phyloP scores from a whole-genome alignment of 805 yeast species.

The Ogataea wickerhamii region DNA sequence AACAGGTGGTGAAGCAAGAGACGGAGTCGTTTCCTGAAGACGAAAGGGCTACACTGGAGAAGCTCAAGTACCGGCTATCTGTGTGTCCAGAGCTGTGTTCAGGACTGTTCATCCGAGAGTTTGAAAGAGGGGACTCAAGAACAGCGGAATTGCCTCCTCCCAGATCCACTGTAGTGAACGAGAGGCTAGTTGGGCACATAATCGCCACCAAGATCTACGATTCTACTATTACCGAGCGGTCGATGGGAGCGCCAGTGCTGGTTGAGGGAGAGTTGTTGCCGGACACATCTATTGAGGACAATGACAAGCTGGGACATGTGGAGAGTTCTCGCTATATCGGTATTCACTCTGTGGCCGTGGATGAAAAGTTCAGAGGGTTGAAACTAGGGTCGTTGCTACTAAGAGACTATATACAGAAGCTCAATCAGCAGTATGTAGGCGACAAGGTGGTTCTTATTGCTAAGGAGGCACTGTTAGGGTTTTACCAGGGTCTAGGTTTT shows the following conservation, averaged over 20 bases:
- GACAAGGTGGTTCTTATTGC: constrained; percentile 72
- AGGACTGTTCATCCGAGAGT: constrained; percentile 79
- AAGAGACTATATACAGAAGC: constrained; percentile 86
- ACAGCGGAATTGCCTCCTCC: constrained; percentile 35
- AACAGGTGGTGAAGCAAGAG: constrained; percentile 61
- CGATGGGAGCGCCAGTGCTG: constrained; percentile 57
- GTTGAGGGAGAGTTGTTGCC: constrained; percentile 19
- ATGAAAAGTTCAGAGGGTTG: constrained; percentile 73
- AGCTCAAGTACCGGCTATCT: constrained; percentile 62
- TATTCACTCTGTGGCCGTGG: constrained; percentile 76
- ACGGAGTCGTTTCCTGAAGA: constrained; percentile 60
- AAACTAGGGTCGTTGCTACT: constrained; percentile 79
- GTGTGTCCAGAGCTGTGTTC: constrained; percentile 88
- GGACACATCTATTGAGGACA: constrained; percentile 18
- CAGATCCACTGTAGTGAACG: constrained; percentile 50
- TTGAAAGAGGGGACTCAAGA: constrained; percentile 32
- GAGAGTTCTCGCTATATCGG: constrained; percentile 76
- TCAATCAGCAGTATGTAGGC: constrained; percentile 84
- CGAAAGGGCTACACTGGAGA: constrained; percentile 68
- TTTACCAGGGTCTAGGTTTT: constrained; percentile 83
- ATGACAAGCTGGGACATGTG: constrained; percentile 52
- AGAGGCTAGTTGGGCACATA: constrained; percentile 74
- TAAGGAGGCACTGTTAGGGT: constrained; percentile 63
- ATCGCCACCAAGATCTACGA: constrained; percentile 67
- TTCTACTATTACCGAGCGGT: constrained; percentile 45